These are phyloP conservation scores for Marchantia polymorpha DNA, from an alignment of 225 moss, liverwort and hornwort species.

Conservation along the genomic window DNA sequence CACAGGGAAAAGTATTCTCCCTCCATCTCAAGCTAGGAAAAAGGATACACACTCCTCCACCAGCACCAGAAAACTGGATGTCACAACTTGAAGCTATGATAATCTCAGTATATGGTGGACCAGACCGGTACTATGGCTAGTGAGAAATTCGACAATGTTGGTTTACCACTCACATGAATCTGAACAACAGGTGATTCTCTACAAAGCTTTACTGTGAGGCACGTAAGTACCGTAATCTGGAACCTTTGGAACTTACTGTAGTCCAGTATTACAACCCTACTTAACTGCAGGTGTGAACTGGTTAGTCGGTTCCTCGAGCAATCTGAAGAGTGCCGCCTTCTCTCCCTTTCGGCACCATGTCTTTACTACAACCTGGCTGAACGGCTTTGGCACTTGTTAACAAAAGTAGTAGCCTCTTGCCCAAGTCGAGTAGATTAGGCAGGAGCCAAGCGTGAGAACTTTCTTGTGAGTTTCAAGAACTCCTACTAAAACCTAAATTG, in stretches of 20 bases:
- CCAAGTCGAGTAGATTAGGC: background rate
- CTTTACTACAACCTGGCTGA: conserved; percentile 23
- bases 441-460: background rate
- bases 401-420: background rate
- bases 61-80: conserved; percentile 27
- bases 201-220: conserved; percentile 38
- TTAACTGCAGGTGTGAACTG: conserved; percentile 5
- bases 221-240: conserved; percentile 11
- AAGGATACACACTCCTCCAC: conserved; percentile 18
- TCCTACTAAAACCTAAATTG: background rate
- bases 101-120: conserved; percentile 12
- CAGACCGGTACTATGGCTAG: conserved; percentile 12
- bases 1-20: background rate
- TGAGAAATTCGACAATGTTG: conserved; percentile 31
- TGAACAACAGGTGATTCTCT: conserved; percentile 39
- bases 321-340: conserved; percentile 2
- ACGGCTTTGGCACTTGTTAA: background rate
- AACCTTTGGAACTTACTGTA: conserved; percentile 8
- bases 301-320: background rate
- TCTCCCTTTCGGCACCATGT: background rate
- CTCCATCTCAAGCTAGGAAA: conserved; percentile 7
- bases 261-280: background rate
- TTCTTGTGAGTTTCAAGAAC: background rate
- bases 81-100: conserved; percentile 21
- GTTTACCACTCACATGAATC: conserved; percentile 40